These are phyloP conservation scores for Dendrobium officinale DNA, from an alignment of 106 monocot genomes.

Conservation along the genomic window DNA sequence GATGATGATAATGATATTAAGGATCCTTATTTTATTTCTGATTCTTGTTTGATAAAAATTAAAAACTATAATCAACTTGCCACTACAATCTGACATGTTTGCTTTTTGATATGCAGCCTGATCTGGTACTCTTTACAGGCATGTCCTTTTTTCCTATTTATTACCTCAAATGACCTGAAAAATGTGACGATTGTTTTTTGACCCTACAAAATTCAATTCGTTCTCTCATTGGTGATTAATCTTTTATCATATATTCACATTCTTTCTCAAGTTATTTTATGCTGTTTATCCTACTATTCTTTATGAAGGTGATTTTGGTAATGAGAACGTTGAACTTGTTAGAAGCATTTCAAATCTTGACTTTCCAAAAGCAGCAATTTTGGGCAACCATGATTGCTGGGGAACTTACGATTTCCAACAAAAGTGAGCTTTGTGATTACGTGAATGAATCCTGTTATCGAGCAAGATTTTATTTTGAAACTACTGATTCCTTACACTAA, in stretches of 20 bases:
- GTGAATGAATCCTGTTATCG: not conserved
- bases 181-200: not conserved
- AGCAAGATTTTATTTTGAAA: not conserved
- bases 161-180: conserved; percentile 3
- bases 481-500: not conserved
- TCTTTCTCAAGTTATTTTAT: not conserved
- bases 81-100: conserved; percentile 16
- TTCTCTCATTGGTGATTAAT: not conserved
- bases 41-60: not conserved
- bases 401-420: conserved; percentile 54
- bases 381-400: conserved; percentile 96
- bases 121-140: conserved; percentile 96
- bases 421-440: conserved; percentile 42
- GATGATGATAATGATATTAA: not conserved
- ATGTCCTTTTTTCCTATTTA: conserved; percentile 21
- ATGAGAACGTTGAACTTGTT: conserved; percentile 92
- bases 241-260: not conserved
- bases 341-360: conserved; percentile 70
- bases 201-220: not conserved
- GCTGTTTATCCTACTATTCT: not conserved
- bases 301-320: conserved; percentile 83
- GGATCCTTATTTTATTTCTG: not conserved
- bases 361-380: conserved; percentile 72
- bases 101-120: conserved; percentile 63
- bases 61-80: not conserved